Conservation (phyloP, 768 basidiomycete genomes). For the Auricularia sp. region DNA sequence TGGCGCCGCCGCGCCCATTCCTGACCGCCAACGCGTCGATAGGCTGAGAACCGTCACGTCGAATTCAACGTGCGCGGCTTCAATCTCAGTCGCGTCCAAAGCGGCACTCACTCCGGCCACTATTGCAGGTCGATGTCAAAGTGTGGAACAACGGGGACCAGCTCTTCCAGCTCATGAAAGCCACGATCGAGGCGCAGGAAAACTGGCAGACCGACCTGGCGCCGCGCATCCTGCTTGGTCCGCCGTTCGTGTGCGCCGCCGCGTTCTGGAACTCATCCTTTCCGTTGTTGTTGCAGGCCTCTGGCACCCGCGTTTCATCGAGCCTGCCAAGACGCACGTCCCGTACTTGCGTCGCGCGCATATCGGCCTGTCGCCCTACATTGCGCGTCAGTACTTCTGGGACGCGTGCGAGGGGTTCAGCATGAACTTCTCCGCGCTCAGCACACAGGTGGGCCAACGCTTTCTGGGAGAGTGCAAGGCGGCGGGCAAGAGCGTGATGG, state of each 20-base stretch:
- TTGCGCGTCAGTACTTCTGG: slow-evolving; percentile 87
- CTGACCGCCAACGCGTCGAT: not conserved
- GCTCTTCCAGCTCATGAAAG: slow-evolving; percentile 74
- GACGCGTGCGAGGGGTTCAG: slow-evolving; percentile 77
- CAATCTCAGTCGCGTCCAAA: no score
- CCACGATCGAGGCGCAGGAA: slow-evolving; percentile 48
- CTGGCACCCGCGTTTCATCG: slow-evolving; percentile 87
- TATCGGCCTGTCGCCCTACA: slow-evolving; percentile 61
- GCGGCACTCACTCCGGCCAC: not conserved
- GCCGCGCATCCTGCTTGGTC: slow-evolving; percentile 61
- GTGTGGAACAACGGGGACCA: slow-evolving; percentile 80
- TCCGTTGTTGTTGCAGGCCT: slow-evolving; percentile 26
- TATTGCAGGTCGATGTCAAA: slow-evolving; percentile 80
- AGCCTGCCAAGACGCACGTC: slow-evolving; percentile 59
- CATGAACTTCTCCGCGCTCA: slow-evolving; percentile 63
- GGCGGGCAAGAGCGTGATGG: slow-evolving; percentile 76
- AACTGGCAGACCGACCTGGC: slow-evolving; percentile 69
- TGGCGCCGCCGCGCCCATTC: not conserved
- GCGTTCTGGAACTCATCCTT: not conserved
- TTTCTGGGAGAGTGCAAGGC: slow-evolving; percentile 73
- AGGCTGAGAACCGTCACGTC: slow-evolving; percentile 22
- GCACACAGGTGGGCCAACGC: slow-evolving; percentile 46
- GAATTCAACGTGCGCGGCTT: slow-evolving; percentile 26
- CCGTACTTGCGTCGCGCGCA: slow-evolving; percentile 79
- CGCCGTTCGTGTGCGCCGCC: no score